These are phyloP conservation scores for Camelina neglecta DNA, from an alignment of 345 rosid species.

Conservation along the genomic window DNA sequence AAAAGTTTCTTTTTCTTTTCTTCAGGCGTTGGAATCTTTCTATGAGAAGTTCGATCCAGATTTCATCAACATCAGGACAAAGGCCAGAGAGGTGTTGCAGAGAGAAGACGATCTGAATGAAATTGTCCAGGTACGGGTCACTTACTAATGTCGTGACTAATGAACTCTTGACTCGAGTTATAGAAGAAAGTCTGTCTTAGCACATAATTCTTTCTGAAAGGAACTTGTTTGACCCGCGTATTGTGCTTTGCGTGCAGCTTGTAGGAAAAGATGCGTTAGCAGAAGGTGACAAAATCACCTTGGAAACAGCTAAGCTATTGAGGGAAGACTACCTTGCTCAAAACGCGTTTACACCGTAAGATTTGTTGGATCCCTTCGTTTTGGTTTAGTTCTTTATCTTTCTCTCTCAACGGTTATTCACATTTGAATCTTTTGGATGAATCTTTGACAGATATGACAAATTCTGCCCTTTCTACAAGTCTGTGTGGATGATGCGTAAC, in stretches of 20 bases:
- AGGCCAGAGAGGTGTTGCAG: constrained; percentile 98
- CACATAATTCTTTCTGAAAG: not conserved
- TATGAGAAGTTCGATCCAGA: constrained; percentile 97
- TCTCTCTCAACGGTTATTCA: not conserved
- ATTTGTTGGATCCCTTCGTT: constrained; percentile 21
- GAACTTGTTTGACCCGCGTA: constrained; percentile 19
- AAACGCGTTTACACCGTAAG: constrained; percentile 99
- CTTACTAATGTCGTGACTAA: not conserved
- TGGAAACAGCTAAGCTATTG: constrained; percentile 97
- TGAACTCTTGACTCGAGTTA: constrained; percentile 9
- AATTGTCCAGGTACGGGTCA: constrained; percentile 86
- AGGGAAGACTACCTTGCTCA: constrained; percentile 99
- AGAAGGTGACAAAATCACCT: constrained; percentile 90
- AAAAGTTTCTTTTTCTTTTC: constrained; percentile 19
- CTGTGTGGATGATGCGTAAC: constrained; percentile 99
- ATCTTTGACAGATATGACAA: constrained; percentile 76
- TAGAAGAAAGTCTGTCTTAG: not conserved
- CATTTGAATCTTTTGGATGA: constrained; percentile 27
- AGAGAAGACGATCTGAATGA: constrained; percentile 99
- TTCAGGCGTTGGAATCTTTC: constrained; percentile 94
- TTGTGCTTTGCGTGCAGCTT: constrained; percentile 61
- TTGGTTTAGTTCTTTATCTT: not conserved
- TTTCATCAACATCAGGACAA: constrained; percentile 97
- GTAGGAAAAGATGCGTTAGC: constrained; percentile 99
- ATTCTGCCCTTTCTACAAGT: constrained; percentile 98